These are phyloP conservation scores for Silene conica DNA, from an alignment of 148 eudicot genomes.

Conservation along the genomic window DNA sequence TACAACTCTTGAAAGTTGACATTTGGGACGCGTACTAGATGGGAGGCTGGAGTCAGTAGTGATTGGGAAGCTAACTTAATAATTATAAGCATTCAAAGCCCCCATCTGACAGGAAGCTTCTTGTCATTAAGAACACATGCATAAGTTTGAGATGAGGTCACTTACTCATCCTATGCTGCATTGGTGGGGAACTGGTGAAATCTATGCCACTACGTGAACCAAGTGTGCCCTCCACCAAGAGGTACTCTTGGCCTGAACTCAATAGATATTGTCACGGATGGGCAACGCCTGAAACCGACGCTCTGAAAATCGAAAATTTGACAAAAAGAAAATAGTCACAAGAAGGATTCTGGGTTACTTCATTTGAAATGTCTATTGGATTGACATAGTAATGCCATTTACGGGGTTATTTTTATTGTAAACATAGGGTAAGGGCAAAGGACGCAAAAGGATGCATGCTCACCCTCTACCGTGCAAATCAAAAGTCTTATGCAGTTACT, in stretches of 20 bases:
- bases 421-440: not conserved
- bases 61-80: not conserved
- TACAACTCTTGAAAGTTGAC: not conserved
- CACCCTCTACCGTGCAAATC: too few species aligned
- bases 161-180: slow-evolving; percentile 9
- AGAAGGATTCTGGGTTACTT: not conserved
- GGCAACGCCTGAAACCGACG: slow-evolving; percentile 56
- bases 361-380: not conserved
- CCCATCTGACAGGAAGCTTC: not conserved
- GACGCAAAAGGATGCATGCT: too few species aligned
- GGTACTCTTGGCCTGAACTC: slow-evolving; percentile 73
- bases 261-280: slow-evolving; percentile 55
- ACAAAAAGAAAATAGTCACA: not conserved
- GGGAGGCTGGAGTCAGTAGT: too few species aligned
- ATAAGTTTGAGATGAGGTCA: not conserved
- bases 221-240: slow-evolving; percentile 75
- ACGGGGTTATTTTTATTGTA: not conserved
- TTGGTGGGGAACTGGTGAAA: not conserved
- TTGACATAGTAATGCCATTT: not conserved
- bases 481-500: too few species aligned
- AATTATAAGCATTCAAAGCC: not conserved
- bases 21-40: not conserved
- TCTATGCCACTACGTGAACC: slow-evolving; percentile 35
- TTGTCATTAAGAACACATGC: not conserved
- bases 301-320: slow-evolving; percentile 35